Evolutionary conservation across 1,284 basidiomycete species (phyloP).

Genomic region (Fomitopsis pinicola): DNA sequence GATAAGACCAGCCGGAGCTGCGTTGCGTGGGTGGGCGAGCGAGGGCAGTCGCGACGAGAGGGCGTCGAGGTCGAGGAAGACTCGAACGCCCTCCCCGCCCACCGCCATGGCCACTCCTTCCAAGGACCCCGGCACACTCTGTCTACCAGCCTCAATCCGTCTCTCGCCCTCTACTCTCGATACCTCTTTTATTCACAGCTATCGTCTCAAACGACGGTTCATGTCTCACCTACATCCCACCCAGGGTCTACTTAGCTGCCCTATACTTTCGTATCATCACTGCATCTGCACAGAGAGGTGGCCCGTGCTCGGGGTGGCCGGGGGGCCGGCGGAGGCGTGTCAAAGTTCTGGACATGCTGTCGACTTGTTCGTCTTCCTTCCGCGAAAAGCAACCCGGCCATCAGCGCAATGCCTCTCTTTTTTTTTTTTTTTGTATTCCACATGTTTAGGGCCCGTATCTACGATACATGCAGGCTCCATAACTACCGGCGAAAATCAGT

Average conservation of each 20-base stretch:
- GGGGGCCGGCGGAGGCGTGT: conserved; percentile 2
- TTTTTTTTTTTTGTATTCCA: no score
- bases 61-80: conserved; percentile 2
- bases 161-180: neutral
- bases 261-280: no score
- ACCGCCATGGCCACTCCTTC: conserved; percentile 1
- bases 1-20: conserved; percentile 2
- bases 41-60: neutral
- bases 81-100: neutral
- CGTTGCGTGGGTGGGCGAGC: neutral
- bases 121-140: conserved; percentile 1
- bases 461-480: no score
- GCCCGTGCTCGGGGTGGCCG: conserved; percentile 5
- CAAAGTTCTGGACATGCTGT: conserved; percentile 1
- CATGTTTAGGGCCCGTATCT: no score
- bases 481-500: no score
- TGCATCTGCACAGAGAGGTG: neutral
- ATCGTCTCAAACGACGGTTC: no score
- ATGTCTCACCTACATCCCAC: neutral
- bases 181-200: neutral
- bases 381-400: neutral
- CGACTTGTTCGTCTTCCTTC: neutral
- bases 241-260: neutral
- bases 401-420: neutral
- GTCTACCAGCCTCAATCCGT: neutral